These are phyloP conservation scores for Lignosus rhinocerotis DNA, from an alignment of 1,284 basidiomycete genomes.

Conservation along the genomic window DNA sequence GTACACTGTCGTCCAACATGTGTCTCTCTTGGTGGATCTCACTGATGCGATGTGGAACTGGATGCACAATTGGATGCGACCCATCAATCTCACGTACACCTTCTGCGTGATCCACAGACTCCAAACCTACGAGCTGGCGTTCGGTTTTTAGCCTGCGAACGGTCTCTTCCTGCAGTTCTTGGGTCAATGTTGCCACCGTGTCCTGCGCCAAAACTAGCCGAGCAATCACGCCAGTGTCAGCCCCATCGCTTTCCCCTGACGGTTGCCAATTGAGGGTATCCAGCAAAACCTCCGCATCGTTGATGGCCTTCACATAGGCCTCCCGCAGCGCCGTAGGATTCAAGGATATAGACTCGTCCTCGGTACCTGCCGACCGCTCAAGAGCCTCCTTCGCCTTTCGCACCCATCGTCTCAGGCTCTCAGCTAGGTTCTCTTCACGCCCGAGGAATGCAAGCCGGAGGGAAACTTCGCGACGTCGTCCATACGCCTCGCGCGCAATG, in stretches of 20 bases:
- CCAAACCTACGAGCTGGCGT: constrained; percentile 29
- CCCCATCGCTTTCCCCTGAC: constrained; percentile 20
- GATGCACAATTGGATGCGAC: constrained; percentile 2
- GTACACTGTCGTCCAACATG: not conserved
- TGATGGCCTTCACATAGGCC: constrained; percentile 42
- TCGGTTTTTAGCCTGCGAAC: constrained; percentile 58
- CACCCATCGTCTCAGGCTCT: constrained; percentile 57
- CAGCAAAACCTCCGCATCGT: constrained; percentile 52
- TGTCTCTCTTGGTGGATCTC: not conserved
- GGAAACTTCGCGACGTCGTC: constrained; percentile 72
- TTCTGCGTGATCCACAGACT: constrained; percentile 11
- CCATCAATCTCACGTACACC: not conserved
- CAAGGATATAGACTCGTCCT: constrained; percentile 22
- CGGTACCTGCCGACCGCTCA: constrained; percentile 20
- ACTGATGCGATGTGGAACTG: constrained; percentile 13
- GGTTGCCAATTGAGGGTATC: constrained; percentile 43
- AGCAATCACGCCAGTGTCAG: constrained; percentile 39
- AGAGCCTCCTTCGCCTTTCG: constrained; percentile 49
- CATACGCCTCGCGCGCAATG: constrained; percentile 72
- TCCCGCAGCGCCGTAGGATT: constrained; percentile 22
- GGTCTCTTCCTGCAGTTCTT: constrained; percentile 68
- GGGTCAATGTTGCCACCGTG: constrained; percentile 57
- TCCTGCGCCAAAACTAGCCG: constrained; percentile 62
- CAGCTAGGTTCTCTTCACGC: constrained; percentile 65
- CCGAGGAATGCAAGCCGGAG: constrained; percentile 68